phyloP scores from a whole-genome alignment of 176 grass and related monocot genomes.

The Leersia perrieri region DNA sequence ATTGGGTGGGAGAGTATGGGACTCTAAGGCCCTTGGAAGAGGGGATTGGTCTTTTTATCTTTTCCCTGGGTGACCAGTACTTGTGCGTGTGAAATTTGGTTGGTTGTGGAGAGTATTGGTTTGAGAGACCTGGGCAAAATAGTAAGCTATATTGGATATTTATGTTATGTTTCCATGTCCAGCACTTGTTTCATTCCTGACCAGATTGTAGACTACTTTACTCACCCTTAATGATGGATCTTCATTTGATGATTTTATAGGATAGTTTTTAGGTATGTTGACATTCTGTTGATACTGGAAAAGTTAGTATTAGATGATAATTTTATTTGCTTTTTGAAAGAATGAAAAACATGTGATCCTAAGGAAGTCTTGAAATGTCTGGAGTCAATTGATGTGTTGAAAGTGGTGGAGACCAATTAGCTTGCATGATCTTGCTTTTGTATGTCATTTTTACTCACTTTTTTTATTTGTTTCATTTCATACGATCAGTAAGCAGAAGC shows the following conservation, averaged over 20 bases:
- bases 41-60: not conserved
- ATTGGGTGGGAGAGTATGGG: not conserved
- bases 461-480: not conserved
- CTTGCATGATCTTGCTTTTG: not conserved
- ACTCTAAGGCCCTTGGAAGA: not conserved
- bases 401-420: not conserved
- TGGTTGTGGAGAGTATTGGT: not conserved
- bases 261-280: not conserved
- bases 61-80: not conserved
- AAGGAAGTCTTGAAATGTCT: not conserved
- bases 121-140: not conserved
- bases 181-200: not conserved
- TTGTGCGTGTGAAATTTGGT: not conserved
- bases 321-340: not conserved
- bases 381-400: not conserved
- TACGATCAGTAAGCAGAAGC: not conserved
- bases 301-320: not conserved
- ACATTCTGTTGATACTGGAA: not conserved
- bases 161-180: not conserved
- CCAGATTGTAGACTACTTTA: not conserved
- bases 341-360: not conserved
- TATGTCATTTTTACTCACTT: not conserved
- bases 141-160: not conserved
- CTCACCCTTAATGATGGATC: not conserved
- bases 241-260: not conserved